Base-by-base conservation (phyloP, 2,329 filamentous ascomycete genomes). In the Sporothrix variecibatus region DNA sequence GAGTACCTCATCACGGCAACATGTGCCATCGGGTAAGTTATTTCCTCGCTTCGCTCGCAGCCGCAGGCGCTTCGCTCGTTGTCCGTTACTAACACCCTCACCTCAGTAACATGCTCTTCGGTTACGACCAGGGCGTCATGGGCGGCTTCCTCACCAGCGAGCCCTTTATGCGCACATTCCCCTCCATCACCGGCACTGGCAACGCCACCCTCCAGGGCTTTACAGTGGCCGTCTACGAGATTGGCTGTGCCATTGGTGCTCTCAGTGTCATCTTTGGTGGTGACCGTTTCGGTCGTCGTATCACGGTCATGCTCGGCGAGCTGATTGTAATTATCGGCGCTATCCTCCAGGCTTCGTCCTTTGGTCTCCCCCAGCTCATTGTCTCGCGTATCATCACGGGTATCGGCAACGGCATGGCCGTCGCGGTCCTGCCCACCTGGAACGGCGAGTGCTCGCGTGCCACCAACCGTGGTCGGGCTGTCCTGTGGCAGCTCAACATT, bases 131-230 rank as follows among this genome's bases (percentile, higher is more conserved):
- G 49, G 40, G 72, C 11, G 62, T 86, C 51, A 88, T 88, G 49
- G 87, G 82, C 72, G 86, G 87, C 8, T 86, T 88, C 76, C 87
- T 88, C 75, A 85, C 85, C 28, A 85, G 86, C 3, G 80, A 82
- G 0, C 83, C 84, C 4, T 89, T 88, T 28, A 68, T 53, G 28
- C 56, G 76, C 0, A 78, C 77, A n/a, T 81, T 79, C 76, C 79
- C 80, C 85, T 85, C 75, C 76, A 85, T 70, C 26, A 58, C 23
- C 23, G 28, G 28, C 34, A 79, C 81, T 79, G 76, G 75, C 26
- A 68, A 64, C 15, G 72, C 64, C 7, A 60, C 58, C 15, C 17
- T 67, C 31, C 64, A 67, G 20, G 64, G 64, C 17, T 67, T 67
- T 38, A 67, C 64, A 6, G 84, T 87, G 12, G 86, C 85, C 1